Evolutionary conservation across 1,284 basidiomycete species (phyloP), one percentile per base, ranked within the genome.

Genomic region (Ganoderma multipileum): DNA sequence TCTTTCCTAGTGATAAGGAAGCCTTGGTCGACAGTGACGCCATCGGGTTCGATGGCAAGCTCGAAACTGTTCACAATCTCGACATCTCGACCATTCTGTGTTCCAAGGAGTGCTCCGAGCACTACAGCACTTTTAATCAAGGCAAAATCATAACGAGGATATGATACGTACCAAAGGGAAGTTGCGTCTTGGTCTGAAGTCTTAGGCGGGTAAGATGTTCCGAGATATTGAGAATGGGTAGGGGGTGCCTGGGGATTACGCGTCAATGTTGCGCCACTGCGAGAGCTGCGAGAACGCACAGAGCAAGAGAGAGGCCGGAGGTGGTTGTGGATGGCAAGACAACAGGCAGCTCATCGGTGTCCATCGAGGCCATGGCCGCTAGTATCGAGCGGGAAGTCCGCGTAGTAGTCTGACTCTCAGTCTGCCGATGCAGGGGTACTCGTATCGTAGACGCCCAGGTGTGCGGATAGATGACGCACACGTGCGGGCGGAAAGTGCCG

Each of bases 31-130:
- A 97, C 87, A 11, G 84, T 81, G 59, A 84, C 82, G 57, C 81
- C 83, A 57, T 84, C 83, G 70, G 81, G 80, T 69, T 89, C 86
- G 44, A 92, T 81, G 5, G 90, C 90, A 68, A 99, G 85, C 79
- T 99, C 97, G 78, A 99, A 99, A 2, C 94, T 94, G 79, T 99
- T 99, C 71, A 97, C 93, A 75, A 99, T 96, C 80, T 99, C 96
- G 18, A 99, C 91, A 75, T 98, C 95, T 69, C 96, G 90, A 14
- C 96, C 97, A 74, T 89, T 91, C 80, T 98, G 96, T 1, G 94
- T 96, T 4, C 97, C 97, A n/a, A 99, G 88, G 2, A 99, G 85
- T 5, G 95, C 96, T 14, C 97, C 97, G 67, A 98, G 84, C 55
- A 98, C 97, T 97, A 73, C 33, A 61, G 59, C 18, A 23, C 23